These are phyloP conservation scores for Benincasa hispida DNA, from an alignment of 306 rosid genomes.

Conservation along the genomic window DNA sequence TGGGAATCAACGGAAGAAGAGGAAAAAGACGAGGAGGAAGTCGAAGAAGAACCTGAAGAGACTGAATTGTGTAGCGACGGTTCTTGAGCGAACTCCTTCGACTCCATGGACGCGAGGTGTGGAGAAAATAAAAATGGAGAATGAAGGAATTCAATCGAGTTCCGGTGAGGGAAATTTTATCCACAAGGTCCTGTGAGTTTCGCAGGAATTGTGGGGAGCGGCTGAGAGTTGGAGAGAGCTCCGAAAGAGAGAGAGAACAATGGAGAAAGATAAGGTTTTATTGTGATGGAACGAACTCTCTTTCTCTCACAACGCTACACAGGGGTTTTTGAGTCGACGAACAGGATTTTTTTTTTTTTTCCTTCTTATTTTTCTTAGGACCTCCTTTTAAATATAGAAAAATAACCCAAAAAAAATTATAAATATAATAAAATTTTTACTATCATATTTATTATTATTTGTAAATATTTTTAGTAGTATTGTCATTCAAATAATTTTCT, in stretches of 20 bases:
- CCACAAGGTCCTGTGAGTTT: not conserved
- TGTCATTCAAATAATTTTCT: too few species aligned
- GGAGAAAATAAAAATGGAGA: not conserved
- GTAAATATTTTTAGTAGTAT: too few species aligned
- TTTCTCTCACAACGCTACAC: not conserved
- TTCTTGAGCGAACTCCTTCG: conserved; percentile 13
- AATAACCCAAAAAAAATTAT: too few species aligned
- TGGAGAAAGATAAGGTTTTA: conserved; percentile 7
- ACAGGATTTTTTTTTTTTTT: not conserved
- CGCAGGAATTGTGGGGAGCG: conserved; percentile 2
- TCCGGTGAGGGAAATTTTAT: not conserved
- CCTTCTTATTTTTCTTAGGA: too few species aligned
- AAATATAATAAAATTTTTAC: too few species aligned
- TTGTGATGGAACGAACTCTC: not conserved
- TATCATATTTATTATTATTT: too few species aligned
- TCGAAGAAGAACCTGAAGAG: conserved; percentile 24
- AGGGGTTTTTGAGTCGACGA: not conserved
- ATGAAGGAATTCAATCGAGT: not conserved
- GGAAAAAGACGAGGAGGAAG: conserved; percentile 9
- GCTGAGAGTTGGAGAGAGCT: not conserved
- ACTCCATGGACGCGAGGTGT: not conserved
- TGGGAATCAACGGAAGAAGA: conserved; percentile 17
- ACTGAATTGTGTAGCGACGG: not conserved
- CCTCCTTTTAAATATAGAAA: too few species aligned
- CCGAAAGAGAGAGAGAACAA: not conserved